Percentiles rank a stretch among this genome's conserved stretches.
These are phyloP conservation scores for Pseudomonodictys pantanalensis DNA, from an alignment of 495 filamentous ascomycete species.

Conservation along the genomic window DNA sequence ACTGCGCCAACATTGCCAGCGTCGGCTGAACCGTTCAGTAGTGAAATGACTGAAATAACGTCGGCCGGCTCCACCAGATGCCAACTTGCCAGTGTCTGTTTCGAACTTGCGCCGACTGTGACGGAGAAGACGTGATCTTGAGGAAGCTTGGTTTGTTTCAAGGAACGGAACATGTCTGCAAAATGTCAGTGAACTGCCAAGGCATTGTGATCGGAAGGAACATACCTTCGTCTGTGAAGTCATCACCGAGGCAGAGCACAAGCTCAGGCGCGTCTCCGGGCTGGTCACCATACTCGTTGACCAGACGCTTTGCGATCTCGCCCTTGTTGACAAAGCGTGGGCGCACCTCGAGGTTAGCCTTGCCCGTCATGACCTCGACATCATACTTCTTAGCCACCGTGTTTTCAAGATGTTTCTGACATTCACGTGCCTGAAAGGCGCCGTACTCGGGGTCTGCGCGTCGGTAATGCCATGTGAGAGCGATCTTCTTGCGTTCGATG, in stretches of 20 bases:
- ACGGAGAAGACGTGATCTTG: constrained; percentile 74
- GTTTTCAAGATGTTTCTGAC: constrained; percentile 69
- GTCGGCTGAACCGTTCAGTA: constrained; percentile 57
- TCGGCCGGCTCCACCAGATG: constrained; percentile 83
- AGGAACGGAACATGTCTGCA: constrained; percentile 48
- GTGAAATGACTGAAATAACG: constrained; percentile 73
- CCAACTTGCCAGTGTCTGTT: constrained; percentile 82
- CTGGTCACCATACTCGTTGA: constrained; percentile 60
- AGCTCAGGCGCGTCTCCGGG: constrained; percentile 61
- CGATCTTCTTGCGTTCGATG: constrained; percentile 87
- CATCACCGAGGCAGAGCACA: constrained; percentile 85
- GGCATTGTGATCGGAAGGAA: not conserved
- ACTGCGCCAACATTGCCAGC: constrained; percentile 46
- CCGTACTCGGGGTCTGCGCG: constrained; percentile 82
- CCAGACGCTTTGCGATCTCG: constrained; percentile 77
- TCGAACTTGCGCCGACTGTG: constrained; percentile 81
- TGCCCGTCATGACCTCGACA: constrained; percentile 92
- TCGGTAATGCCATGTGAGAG: constrained; percentile 96
- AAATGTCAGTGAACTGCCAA: constrained; percentile 6
- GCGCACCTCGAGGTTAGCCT: constrained; percentile 93
- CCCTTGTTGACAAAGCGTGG: constrained; percentile 97
- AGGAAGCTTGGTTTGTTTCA: constrained; percentile 49
- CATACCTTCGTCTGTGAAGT: constrained; percentile 95
- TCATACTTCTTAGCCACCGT: constrained; percentile 74
- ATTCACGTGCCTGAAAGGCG: constrained; percentile 68